These are phyloP conservation scores for Coemansia sp. DNA, from an alignment of 192 early-diverging fungal genomes.

Conservation along the genomic window DNA sequence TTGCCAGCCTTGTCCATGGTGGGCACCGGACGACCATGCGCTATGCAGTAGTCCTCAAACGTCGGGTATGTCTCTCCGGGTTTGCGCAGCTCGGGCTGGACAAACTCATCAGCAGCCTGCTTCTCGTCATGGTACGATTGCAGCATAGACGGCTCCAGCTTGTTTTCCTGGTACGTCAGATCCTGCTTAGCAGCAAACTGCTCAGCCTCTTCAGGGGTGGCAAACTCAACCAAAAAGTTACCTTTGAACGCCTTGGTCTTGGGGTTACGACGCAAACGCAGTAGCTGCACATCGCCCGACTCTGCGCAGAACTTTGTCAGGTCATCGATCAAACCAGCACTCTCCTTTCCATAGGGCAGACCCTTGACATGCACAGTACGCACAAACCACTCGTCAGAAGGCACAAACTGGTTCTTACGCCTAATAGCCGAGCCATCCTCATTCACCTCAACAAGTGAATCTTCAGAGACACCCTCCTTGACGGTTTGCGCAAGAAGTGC, in stretches of 20 bases:
- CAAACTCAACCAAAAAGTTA: conserved; percentile 45
- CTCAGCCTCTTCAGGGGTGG: conserved; percentile 34
- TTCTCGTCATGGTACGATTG: conserved; percentile 53
- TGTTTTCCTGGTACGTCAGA: conserved; percentile 23
- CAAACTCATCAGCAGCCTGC: conserved; percentile 38
- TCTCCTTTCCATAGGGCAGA: conserved; percentile 38
- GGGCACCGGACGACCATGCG: conserved; percentile 28
- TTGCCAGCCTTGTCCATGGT: conserved; percentile 2
- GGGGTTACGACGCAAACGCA: conserved; percentile 53
- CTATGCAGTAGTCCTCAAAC: conserved; percentile 45
- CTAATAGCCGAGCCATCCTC: conserved; percentile 33
- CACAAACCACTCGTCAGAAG: conserved; percentile 40
- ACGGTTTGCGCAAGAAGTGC: conserved; percentile 24
- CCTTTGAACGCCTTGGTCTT: conserved; percentile 53
- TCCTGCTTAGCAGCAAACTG: conserved; percentile 18
- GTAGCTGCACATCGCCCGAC: conserved; percentile 21
- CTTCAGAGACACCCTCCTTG: conserved; percentile 17
- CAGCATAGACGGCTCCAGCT: conserved; percentile 30
- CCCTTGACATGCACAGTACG: conserved; percentile 54
- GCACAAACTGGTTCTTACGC: conserved; percentile 33
- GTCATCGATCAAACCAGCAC: conserved; percentile 21
- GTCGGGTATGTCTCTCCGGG: conserved; percentile 39
- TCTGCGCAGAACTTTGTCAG: conserved; percentile 32
- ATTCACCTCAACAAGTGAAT: conserved; percentile 36
- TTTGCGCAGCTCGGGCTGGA: conserved; percentile 50